These are phyloP conservation scores for Teunomyces stri DNA, from an alignment of 805 yeast genomes.

Conservation along the genomic window DNA sequence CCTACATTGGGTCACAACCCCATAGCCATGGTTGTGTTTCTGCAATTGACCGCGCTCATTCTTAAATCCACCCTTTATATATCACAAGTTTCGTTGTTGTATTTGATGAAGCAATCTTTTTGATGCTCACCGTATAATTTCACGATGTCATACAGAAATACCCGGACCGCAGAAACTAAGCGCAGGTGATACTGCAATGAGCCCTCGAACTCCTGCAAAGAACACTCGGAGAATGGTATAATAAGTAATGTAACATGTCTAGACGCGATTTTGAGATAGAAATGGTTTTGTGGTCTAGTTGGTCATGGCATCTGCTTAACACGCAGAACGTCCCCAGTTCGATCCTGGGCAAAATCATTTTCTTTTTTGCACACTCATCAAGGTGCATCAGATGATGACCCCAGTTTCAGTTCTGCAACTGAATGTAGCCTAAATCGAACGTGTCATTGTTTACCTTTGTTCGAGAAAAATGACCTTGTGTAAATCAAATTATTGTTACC, in stretches of 20 bases:
- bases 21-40: conserved; percentile 32
- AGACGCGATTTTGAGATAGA: not conserved
- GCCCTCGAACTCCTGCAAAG: too few relatives aligned
- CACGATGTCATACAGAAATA: not conserved
- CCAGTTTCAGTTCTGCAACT: too few relatives aligned
- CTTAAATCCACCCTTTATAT: too few relatives aligned
- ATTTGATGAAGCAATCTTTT: conserved; percentile 10
- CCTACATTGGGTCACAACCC: conserved; percentile 34
- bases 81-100: too few relatives aligned
- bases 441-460: too few relatives aligned
- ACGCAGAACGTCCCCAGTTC: conserved; percentile 99
- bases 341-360: conserved; percentile 99
- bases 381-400: too few relatives aligned
- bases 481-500: too few relatives aligned
- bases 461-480: too few relatives aligned
- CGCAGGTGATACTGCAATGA: not conserved
- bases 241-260: not conserved
- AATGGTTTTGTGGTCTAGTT: conserved; percentile 96
- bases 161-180: not conserved
- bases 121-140: not conserved
- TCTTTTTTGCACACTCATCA: not conserved
- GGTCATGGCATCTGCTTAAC: conserved; percentile 99
- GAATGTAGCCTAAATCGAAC: too few relatives aligned
- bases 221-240: not conserved
- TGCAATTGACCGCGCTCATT: conserved; percentile 24